Evolutionary conservation across 495 filamentous ascomycete species (phyloP).

Genomic region (Tuber microsphaerosporum): DNA sequence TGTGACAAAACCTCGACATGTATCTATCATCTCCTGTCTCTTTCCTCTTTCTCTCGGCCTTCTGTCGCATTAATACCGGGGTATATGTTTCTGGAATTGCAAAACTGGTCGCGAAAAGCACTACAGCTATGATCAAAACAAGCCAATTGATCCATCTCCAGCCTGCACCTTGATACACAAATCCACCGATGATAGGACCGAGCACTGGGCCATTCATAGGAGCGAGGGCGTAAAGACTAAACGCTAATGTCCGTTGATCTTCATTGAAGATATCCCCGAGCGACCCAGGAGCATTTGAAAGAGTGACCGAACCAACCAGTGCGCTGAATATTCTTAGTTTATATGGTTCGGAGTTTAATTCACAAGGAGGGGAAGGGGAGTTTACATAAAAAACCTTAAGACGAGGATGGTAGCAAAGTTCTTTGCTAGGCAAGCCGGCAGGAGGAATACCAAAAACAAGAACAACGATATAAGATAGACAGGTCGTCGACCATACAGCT

Average conservation of each 20-base stretch:
- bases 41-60: slow-evolving; percentile 61
- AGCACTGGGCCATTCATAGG: slow-evolving; percentile 71
- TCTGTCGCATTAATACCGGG: slow-evolving; percentile 61
- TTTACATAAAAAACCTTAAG: slow-evolving; percentile 63
- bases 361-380: neutral
- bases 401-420: slow-evolving; percentile 59
- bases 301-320: slow-evolving; percentile 70
- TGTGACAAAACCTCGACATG: slow-evolving; percentile 35
- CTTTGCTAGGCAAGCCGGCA: slow-evolving; percentile 63
- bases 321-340: slow-evolving; percentile 46
- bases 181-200: slow-evolving; percentile 59
- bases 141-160: slow-evolving; percentile 91
- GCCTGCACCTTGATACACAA: slow-evolving; percentile 66
- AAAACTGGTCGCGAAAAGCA: slow-evolving; percentile 50
- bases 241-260: slow-evolving; percentile 61
- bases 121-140: slow-evolving; percentile 59
- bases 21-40: slow-evolving; percentile 62
- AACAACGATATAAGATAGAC: slow-evolving; percentile 62
- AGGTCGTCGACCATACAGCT: slow-evolving; percentile 69
- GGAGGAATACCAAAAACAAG: slow-evolving; percentile 58
- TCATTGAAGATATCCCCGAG: slow-evolving; percentile 71
- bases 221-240: slow-evolving; percentile 69
- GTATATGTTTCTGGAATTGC: slow-evolving; percentile 70
- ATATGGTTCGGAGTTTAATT: neutral
- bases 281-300: slow-evolving; percentile 74